phyloP scores from a whole-genome alignment of 2,329 filamentous ascomycete genomes.

The Aureobasidium sp. region DNA sequence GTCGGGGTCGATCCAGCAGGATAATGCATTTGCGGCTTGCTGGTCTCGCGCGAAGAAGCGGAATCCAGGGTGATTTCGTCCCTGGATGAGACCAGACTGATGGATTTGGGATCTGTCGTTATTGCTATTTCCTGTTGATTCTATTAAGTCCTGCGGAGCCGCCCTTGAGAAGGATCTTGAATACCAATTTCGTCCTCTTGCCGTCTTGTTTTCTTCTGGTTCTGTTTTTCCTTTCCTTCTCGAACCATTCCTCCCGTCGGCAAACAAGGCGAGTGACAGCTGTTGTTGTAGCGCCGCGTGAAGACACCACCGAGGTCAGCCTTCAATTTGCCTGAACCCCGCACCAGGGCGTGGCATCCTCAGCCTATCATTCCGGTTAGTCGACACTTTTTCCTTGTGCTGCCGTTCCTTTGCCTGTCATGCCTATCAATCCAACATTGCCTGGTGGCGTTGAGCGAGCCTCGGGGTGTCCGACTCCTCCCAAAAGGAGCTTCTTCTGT shows the following conservation, averaged over 20 bases:
- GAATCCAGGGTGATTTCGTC: background rate
- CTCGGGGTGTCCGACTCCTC: slow-evolving; percentile 8
- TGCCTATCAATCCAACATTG: background rate
- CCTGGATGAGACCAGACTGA: background rate
- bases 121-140: background rate
- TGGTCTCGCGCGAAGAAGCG: background rate
- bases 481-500: slow-evolving; percentile 8
- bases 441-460: slow-evolving; percentile 7
- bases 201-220: background rate
- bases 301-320: slow-evolving; percentile 11
- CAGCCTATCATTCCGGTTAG: slow-evolving; percentile 12
- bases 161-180: background rate
- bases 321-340: slow-evolving; percentile 12
- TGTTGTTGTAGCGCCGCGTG: slow-evolving; percentile 11
- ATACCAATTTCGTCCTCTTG: background rate
- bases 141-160: background rate
- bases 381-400: slow-evolving; percentile 9
- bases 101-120: slow-evolving; percentile 8
- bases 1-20: background rate
- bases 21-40: background rate
- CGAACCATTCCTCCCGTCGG: slow-evolving; percentile 3
- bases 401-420: background rate
- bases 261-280: slow-evolving; percentile 13
- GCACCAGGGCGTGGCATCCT: slow-evolving; percentile 9
- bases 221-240: slow-evolving; percentile 1